phyloP scores from a whole-genome alignment of 768 basidiomycete species.

The Phylloporus rhodoxanthus region DNA sequence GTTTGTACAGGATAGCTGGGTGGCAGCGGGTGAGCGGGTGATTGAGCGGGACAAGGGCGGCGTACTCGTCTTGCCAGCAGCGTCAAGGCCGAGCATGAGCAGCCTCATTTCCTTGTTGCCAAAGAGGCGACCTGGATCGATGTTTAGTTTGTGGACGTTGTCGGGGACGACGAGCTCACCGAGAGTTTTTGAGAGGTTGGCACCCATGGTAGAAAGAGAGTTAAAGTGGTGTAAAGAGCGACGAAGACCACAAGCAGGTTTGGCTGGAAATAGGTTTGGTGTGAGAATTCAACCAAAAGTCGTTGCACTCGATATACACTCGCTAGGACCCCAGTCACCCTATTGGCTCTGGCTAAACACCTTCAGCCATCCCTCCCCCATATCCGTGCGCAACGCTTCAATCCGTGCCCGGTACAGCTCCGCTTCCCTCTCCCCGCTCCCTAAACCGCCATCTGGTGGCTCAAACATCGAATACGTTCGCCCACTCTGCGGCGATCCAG shows the following conservation, averaged over 20 bases:
- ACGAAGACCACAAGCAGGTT: slow-evolving; percentile 34
- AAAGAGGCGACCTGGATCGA: slow-evolving; percentile 73
- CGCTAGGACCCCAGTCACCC: slow-evolving; percentile 29
- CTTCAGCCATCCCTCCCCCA: slow-evolving; percentile 86
- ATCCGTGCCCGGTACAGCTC: slow-evolving; percentile 73
- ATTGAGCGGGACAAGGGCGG: slow-evolving; percentile 8
- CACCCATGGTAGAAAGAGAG: slow-evolving; percentile 55
- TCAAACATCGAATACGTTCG: slow-evolving; percentile 48
- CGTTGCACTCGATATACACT: slow-evolving; percentile 8
- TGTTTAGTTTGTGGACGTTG: slow-evolving; percentile 3
- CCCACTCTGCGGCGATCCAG: slow-evolving; percentile 16
- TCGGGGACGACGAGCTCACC: slow-evolving; percentile 26
- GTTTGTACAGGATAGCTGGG: slow-evolving; percentile 94
- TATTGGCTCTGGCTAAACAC: slow-evolving; percentile 66
- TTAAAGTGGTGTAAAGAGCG: slow-evolving; percentile 54
- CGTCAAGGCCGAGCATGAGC: slow-evolving; percentile 95
- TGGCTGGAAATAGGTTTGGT: slow-evolving; percentile 8
- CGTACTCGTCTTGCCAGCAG: slow-evolving; percentile 97
- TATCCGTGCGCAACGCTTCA: slow-evolving; percentile 78
- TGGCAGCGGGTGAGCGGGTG: slow-evolving; percentile 1
- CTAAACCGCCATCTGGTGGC: slow-evolving; percentile 27
- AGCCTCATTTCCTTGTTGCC: slow-evolving; percentile 99
- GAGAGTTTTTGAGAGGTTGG: slow-evolving; percentile 80
- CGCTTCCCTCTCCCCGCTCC: slow-evolving; percentile 36
- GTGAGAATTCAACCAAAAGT: slow-evolving; percentile 22